phyloP scores from a whole-genome alignment of 1,284 basidiomycete genomes.

The Ustilago loliicola region DNA sequence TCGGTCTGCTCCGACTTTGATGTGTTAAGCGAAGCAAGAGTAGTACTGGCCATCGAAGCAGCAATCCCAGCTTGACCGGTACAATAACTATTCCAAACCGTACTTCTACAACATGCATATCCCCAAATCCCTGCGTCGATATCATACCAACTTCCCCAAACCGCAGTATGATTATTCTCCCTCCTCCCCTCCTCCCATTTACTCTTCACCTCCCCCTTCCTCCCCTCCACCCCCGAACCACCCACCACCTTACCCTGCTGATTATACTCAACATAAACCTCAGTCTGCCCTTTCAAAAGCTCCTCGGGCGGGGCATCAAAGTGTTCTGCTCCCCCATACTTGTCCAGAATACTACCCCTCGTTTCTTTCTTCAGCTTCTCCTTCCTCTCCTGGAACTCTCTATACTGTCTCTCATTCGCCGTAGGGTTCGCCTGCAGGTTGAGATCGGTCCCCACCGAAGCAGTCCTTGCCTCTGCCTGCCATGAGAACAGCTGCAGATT shows the following conservation, averaged over 20 bases:
- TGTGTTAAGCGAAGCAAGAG: not conserved
- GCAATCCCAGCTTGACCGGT: slow-evolving; percentile 88
- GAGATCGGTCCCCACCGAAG: slow-evolving; percentile 85
- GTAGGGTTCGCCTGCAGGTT: slow-evolving; percentile 97
- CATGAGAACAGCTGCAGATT: slow-evolving; percentile 95
- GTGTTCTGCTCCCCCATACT: slow-evolving; percentile 95
- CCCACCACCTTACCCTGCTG: slow-evolving; percentile 89
- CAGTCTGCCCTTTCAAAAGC: slow-evolving; percentile 91
- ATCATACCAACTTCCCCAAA: slow-evolving; percentile 98
- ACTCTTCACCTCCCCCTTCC: slow-evolving; percentile 82
- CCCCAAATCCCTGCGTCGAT: slow-evolving; percentile 83
- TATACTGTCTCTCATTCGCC: slow-evolving; percentile 86
- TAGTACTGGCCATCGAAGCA: slow-evolving; percentile 74
- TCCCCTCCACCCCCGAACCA: slow-evolving; percentile 92
- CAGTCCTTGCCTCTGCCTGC: slow-evolving; percentile 83
- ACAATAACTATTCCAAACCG: slow-evolving; percentile 89
- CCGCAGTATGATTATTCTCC: slow-evolving; percentile 89
- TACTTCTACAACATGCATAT: slow-evolving; percentile 93
- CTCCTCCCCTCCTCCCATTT: slow-evolving; percentile 84
- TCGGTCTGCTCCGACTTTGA: slow-evolving; percentile 1
- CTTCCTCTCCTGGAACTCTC: slow-evolving; percentile 91
- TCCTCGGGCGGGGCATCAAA: slow-evolving; percentile 88
- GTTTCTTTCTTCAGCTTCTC: slow-evolving; percentile 88
- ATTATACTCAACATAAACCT: slow-evolving; percentile 97
- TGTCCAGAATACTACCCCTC: slow-evolving; percentile 75